phyloP scores from a whole-genome alignment of 2,329 filamentous ascomycete genomes.

The Cordyceps militaris region DNA sequence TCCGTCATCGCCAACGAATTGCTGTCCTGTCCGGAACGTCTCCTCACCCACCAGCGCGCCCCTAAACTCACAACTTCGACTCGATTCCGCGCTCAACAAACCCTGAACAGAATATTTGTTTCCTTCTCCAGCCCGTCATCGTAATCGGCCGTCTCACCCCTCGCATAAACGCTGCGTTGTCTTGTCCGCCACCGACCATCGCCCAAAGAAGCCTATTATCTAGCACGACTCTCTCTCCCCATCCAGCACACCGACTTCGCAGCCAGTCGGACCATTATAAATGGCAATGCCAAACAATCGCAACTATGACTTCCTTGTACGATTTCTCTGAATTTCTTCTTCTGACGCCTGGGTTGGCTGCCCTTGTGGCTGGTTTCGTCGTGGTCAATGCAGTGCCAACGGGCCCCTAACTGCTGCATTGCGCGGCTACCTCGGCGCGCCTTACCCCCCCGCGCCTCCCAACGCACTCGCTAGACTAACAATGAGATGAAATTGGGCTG shows the following conservation, averaged over 20 bases:
- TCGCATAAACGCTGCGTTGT: constrained; percentile 9
- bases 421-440: not conserved
- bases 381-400: not conserved
- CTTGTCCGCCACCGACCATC: not conserved
- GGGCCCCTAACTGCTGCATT: not conserved
- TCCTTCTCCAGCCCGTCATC: no score
- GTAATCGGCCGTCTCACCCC: not conserved
- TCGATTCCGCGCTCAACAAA: not conserved
- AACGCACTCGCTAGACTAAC: not conserved
- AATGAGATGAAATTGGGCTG: not conserved
- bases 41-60: not conserved
- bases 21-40: not conserved
- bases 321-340: constrained; percentile 22
- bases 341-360: constrained; percentile 12
- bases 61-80: not conserved
- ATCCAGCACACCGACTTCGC: not conserved
- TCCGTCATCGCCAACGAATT: constrained; percentile 4
- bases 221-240: not conserved
- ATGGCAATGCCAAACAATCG: constrained; percentile 84
- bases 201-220: not conserved
- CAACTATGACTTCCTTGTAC: constrained; percentile 98
- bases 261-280: constrained; percentile 1
- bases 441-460: constrained; percentile 10
- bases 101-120: not conserved
- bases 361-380: not conserved